Conservation (phyloP, 78 protist genomes). For the Dictyostelium intermedium region DNA sequence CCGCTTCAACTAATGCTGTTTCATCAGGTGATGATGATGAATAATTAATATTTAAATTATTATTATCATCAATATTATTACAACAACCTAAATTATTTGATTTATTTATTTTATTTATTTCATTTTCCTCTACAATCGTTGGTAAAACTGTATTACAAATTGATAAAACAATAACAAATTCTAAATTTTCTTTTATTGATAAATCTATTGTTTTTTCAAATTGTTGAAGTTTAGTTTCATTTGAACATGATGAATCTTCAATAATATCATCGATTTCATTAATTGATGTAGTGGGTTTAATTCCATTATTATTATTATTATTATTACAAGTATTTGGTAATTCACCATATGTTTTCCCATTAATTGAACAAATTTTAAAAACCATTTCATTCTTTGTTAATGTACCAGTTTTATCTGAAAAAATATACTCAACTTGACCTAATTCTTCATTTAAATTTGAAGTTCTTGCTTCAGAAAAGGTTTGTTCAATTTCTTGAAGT, state of each 20-base stretch:
- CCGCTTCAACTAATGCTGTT: conserved; percentile 87
- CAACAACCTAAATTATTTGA: too few species aligned
- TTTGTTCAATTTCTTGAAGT: conserved; percentile 64
- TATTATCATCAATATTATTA: not conserved
- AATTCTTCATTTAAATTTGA: conserved; percentile 81
- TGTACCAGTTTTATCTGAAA: conserved; percentile 89
- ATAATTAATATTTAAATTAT: conserved; percentile 1
- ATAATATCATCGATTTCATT: not conserved
- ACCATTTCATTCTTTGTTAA: conserved; percentile 85
- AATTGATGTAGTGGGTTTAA: not conserved
- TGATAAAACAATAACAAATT: conserved; percentile 85
- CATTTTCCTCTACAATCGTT: conserved; percentile 3
- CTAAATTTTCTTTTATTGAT: conserved; percentile 7
- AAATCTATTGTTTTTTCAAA: conserved; percentile 1
- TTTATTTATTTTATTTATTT: too few species aligned
- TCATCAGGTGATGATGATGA: conserved; percentile 93
- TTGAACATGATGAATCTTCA: not conserved
- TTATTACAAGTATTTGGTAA: not conserved
- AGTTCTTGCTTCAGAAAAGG: conserved; percentile 82
- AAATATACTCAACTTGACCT: conserved; percentile 68
- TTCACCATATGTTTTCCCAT: conserved; percentile 11
- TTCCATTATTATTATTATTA: not conserved
- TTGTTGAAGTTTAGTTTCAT: not conserved
- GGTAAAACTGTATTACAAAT: conserved; percentile 92
- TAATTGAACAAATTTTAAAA: conserved; percentile 68